phyloP scores from a whole-genome alignment of 345 rosid genomes.

The Pistacia integerrima region DNA sequence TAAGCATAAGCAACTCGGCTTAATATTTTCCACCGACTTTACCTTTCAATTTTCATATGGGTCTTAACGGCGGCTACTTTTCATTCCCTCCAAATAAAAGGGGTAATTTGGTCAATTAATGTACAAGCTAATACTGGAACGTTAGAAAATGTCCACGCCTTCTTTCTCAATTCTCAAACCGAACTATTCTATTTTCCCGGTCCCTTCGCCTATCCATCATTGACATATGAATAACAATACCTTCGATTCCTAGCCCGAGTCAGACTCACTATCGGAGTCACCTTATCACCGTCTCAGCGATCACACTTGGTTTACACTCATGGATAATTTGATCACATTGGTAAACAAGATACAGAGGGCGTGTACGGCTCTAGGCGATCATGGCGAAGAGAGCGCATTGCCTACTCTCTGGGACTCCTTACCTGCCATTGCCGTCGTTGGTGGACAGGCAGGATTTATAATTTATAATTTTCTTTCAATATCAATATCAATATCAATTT shows the following conservation, averaged over 20 bases:
- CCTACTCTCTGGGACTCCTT: conserved; percentile 97
- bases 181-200: conserved; percentile 26
- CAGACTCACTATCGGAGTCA: background rate
- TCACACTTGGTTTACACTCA: conserved; percentile 17
- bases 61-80: no score
- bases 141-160: conserved; percentile 2
- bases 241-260: background rate
- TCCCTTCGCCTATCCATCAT: conserved; percentile 14
- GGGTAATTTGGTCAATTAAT: conserved; percentile 5
- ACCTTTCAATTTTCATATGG: background rate
- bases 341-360: conserved; percentile 94
- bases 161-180: background rate
- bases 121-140: no score
- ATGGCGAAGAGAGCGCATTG: conserved; percentile 91
- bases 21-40: background rate
- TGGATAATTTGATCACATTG: conserved; percentile 86
- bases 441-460: conserved; percentile 69
- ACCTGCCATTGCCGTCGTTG: conserved; percentile 95
- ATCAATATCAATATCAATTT: background rate
- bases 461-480: background rate
- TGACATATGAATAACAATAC: background rate
- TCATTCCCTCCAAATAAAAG: background rate
- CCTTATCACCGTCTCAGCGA: background rate
- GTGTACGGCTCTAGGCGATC: conserved; percentile 93
- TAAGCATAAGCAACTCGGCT: background rate